These are phyloP conservation scores for Alopecurus myosuroides DNA, from an alignment of 176 grass and related monocot species.

Conservation along the genomic window DNA sequence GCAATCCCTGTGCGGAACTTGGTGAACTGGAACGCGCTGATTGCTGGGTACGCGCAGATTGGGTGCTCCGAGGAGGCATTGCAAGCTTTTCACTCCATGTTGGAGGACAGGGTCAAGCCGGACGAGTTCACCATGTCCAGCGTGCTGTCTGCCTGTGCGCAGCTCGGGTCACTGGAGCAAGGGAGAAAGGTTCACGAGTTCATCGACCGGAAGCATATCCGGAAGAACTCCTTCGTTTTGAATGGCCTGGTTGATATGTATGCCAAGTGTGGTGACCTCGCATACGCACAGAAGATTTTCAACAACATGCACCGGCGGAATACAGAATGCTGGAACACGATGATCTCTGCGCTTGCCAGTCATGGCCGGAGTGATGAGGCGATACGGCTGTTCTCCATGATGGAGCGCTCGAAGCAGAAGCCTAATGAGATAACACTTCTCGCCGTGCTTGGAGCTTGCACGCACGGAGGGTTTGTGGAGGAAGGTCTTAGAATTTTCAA, in stretches of 20 bases:
- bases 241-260: constrained; percentile 83
- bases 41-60: constrained; percentile 48
- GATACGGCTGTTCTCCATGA: constrained; percentile 35
- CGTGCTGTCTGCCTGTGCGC: constrained; percentile 56
- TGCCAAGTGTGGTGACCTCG: constrained; percentile 61
- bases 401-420: constrained; percentile 44
- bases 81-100: constrained; percentile 36
- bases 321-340: constrained; percentile 57
- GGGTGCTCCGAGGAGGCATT: constrained; percentile 47
- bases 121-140: constrained; percentile 62
- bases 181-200: constrained; percentile 48
- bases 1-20: constrained; percentile 39
- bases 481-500: constrained; percentile 62
- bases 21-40: constrained; percentile 61
- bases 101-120: constrained; percentile 28
- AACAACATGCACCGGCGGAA: constrained; percentile 43
- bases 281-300: constrained; percentile 33
- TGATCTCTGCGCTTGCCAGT: constrained; percentile 61
- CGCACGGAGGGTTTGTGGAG: constrained; percentile 55
- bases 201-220: constrained; percentile 41
- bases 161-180: constrained; percentile 48
- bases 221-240: constrained; percentile 54
- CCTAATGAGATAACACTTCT: constrained; percentile 51
- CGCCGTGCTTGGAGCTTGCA: constrained; percentile 59
- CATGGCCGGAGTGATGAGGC: constrained; percentile 45